These are phyloP conservation scores for Yamadazyma laniorum DNA, from an alignment of 805 yeast species.

Conservation along the genomic window DNA sequence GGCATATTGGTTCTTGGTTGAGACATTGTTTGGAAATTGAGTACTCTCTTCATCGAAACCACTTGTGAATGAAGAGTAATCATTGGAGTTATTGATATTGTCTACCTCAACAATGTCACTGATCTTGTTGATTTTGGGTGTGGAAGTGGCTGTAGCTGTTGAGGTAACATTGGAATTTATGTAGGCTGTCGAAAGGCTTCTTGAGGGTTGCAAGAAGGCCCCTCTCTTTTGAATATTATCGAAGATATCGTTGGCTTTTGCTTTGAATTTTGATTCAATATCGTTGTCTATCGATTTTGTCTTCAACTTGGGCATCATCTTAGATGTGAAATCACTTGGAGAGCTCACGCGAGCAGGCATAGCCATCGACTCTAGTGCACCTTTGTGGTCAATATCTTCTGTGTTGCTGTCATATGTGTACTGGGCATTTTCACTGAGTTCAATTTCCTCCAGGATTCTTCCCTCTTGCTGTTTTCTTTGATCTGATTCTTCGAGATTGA, in stretches of 20 bases:
- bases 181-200: not conserved
- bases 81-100: conserved; percentile 14
- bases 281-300: conserved; percentile 23
- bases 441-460: too few species aligned
- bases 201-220: conserved; percentile 15
- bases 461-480: not conserved
- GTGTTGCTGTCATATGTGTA: not conserved
- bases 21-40: conserved; percentile 9
- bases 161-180: conserved; percentile 2
- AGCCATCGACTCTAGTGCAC: too few species aligned
- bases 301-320: conserved; percentile 21
- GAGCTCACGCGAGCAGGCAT: too few species aligned
- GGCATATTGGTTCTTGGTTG: conserved; percentile 7
- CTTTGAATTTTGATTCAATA: conserved; percentile 35
- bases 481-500: not conserved
- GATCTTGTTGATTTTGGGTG: conserved; percentile 41
- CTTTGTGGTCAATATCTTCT: not conserved
- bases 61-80: conserved; percentile 34
- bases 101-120: conserved; percentile 17
- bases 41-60: conserved; percentile 25
- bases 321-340: conserved; percentile 1
- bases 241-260: conserved; percentile 39
- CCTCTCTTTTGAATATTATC: conserved; percentile 39
- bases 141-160: conserved; percentile 19
- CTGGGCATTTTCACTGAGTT: not conserved